A percentile compares a stretch with the other conserved stretches of the same genome.
phyloP scores from a whole-genome alignment of 768 basidiomycete species.

The Ephemerocybe angulata region DNA sequence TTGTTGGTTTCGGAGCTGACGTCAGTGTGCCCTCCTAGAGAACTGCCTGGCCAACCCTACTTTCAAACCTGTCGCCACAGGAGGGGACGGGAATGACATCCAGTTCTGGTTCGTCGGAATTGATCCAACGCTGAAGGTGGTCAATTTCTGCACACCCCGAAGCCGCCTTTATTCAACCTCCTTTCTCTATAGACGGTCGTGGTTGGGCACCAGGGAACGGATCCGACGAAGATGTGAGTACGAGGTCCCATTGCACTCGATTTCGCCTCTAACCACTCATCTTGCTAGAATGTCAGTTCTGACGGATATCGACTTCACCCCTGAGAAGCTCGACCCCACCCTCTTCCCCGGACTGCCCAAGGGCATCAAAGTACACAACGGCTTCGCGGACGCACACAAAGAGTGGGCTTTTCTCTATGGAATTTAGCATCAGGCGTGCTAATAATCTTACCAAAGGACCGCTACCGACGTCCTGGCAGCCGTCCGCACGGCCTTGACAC shows the following conservation, averaged over 20 bases:
- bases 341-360: slow-evolving; percentile 44
- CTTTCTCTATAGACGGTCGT: slow-evolving; percentile 30
- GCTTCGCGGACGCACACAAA: slow-evolving; percentile 41
- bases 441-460: slow-evolving; percentile 27
- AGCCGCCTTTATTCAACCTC: neutral
- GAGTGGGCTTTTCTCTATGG: slow-evolving; percentile 24
- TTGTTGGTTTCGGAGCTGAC: neutral
- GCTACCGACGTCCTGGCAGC: slow-evolving; percentile 38
- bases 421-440: neutral
- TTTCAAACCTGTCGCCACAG: slow-evolving; percentile 48
- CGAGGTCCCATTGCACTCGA: neutral
- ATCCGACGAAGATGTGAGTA: slow-evolving; percentile 31
- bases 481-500: slow-evolving; percentile 32
- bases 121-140: slow-evolving; percentile 32
- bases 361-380: slow-evolving; percentile 39
- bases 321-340: slow-evolving; percentile 28
- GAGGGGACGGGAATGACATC: slow-evolving; percentile 41
- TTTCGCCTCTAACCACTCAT: neutral
- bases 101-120: slow-evolving; percentile 49
- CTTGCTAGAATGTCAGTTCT: slow-evolving; percentile 30
- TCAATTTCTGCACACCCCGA: neutral
- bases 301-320: slow-evolving; percentile 36
- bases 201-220: slow-evolving; percentile 35
- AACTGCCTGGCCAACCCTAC: slow-evolving; percentile 44
- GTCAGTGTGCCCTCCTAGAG: slow-evolving; percentile 23